Evolutionary conservation across 345 rosid genomes (phyloP).

Genomic region (Melaleuca alternifolia): DNA sequence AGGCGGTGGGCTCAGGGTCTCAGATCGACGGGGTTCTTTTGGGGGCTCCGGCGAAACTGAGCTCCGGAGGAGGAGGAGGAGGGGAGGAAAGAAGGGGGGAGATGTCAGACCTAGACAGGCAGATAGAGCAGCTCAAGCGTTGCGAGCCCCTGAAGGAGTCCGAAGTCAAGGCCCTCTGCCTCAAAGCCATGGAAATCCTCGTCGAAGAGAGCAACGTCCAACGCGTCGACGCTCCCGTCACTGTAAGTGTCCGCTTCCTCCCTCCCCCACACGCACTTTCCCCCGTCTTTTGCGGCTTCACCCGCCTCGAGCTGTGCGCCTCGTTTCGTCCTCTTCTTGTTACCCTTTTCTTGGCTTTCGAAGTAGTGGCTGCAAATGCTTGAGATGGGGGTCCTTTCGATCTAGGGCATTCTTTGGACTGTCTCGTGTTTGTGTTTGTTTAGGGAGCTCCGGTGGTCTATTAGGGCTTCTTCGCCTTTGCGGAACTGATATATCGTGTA

Average conservation of each 20-base stretch:
- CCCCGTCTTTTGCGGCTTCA: background rate
- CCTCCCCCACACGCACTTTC: background rate
- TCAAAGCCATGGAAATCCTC: constrained; percentile 93
- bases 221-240: constrained; percentile 94
- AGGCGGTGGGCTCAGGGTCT: background rate
- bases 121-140: constrained; percentile 90
- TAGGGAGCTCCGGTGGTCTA: background rate
- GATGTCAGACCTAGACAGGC: constrained; percentile 96
- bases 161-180: constrained; percentile 90
- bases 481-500: background rate
- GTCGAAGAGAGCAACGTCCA: constrained; percentile 98
- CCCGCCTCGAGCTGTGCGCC: background rate
- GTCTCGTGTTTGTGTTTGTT: background rate
- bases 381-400: background rate
- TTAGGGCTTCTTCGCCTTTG: background rate
- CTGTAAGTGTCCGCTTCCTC: constrained; percentile 23
- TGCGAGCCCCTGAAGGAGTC: constrained; percentile 96
- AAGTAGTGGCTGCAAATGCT: background rate
- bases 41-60: background rate
- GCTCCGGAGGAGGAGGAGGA: background rate
- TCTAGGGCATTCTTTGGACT: background rate
- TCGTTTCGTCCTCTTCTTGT: background rate
- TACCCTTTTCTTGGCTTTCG: background rate
- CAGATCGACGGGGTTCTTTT: background rate
- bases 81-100: background rate